These are phyloP conservation scores for Ceratobasidium papillatum DNA, from an alignment of 1,284 basidiomycete genomes.

Conservation along the genomic window DNA sequence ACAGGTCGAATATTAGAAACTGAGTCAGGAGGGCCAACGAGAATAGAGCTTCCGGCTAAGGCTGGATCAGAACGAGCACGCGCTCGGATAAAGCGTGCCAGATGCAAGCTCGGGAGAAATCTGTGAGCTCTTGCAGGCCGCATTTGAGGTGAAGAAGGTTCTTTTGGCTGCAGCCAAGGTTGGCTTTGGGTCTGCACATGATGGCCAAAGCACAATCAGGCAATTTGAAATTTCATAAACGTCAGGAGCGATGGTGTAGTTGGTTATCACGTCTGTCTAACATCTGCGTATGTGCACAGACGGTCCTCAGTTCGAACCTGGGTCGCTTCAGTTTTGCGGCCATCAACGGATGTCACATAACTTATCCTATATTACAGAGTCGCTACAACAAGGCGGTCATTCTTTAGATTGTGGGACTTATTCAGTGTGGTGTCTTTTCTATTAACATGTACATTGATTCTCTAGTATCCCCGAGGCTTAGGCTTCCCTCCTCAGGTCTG, in stretches of 20 bases:
- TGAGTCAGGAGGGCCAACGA: slow-evolving; percentile 76
- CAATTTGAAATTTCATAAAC: background rate
- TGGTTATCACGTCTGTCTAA: slow-evolving; percentile 42
- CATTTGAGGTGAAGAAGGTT: background rate
- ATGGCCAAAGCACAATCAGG: too few relatives aligned
- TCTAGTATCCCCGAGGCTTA: background rate
- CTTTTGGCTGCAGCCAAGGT: background rate
- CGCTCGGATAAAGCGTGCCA: background rate
- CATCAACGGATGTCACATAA: too few relatives aligned
- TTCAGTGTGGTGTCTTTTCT: too few relatives aligned
- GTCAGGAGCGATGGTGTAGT: slow-evolving; percentile 41
- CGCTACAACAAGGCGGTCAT: too few relatives aligned
- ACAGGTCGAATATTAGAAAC: slow-evolving; percentile 76
- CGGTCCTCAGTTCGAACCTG: slow-evolving; percentile 42
- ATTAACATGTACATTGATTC: background rate
- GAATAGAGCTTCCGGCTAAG: slow-evolving; percentile 42
- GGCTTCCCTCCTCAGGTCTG: background rate
- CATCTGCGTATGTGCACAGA: slow-evolving; percentile 32
- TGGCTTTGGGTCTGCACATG: too few relatives aligned
- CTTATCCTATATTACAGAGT: too few relatives aligned
- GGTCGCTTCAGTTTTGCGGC: slow-evolving; percentile 38
- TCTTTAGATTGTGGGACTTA: too few relatives aligned
- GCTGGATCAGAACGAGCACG: background rate
- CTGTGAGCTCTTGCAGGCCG: background rate
- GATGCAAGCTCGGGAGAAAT: background rate